Conservation (phyloP, 495 filamentous ascomycete species). For the Articulospora tetracladia region DNA sequence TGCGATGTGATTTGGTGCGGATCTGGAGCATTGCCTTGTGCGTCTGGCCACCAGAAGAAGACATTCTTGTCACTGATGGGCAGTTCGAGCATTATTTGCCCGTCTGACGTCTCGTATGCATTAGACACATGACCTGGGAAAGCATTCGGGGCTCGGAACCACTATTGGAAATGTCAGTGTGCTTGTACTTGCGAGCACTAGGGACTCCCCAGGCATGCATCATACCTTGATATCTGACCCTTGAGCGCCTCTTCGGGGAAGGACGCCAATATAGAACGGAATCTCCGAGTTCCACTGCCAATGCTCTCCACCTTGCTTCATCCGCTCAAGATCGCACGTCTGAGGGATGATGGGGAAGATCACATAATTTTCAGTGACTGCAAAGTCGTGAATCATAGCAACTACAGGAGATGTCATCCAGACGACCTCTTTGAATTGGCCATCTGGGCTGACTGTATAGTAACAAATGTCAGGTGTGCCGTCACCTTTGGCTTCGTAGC, state of each 20-base stretch:
- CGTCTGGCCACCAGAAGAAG: constrained; percentile 52
- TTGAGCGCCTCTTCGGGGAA: constrained; percentile 44
- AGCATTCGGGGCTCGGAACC: constrained; percentile 24
- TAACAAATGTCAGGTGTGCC: constrained; percentile 45
- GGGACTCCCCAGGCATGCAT: constrained; percentile 42
- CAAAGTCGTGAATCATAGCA: constrained; percentile 56
- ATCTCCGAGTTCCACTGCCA: constrained; percentile 52
- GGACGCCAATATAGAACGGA: constrained; percentile 46
- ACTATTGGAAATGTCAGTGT: constrained; percentile 15
- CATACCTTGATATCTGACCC: constrained; percentile 47
- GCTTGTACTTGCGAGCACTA: constrained; percentile 47
- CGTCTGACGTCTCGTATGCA: constrained; percentile 45
- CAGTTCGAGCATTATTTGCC: constrained; percentile 48
- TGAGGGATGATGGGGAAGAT: constrained; percentile 50
- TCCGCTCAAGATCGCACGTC: constrained; percentile 43
- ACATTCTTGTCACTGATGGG: constrained; percentile 53
- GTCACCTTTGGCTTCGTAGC: constrained; percentile 47
- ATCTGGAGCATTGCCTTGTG: constrained; percentile 23
- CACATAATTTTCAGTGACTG: constrained; percentile 47
- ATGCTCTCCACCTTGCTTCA: constrained; percentile 51
- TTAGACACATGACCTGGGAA: constrained; percentile 49
- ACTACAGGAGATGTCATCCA: constrained; percentile 49
- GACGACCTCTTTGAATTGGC: constrained; percentile 37
- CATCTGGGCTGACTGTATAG: constrained; percentile 40
- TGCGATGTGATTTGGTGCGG: constrained; percentile 17